These are phyloP conservation scores for Monosporascus sp. DNA, from an alignment of 2,329 filamentous ascomycete genomes.

Conservation along the genomic window DNA sequence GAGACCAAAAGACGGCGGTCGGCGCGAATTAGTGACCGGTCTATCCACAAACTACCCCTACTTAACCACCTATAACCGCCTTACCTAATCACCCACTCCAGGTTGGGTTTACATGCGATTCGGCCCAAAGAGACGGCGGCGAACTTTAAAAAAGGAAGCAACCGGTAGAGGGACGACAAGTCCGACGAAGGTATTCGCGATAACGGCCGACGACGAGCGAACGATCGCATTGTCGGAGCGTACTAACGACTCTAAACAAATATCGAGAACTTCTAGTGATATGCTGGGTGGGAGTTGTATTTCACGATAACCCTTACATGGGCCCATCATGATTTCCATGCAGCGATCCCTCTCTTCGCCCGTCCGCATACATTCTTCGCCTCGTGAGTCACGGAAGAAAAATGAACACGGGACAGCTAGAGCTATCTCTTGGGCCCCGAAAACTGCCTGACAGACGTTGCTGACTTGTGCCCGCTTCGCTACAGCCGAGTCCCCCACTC, in stretches of 20 bases:
- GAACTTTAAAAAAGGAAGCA: too few relatives aligned
- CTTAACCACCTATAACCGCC: not conserved
- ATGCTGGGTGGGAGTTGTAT: slow-evolving; percentile 30
- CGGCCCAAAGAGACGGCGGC: too few relatives aligned
- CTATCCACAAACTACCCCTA: not conserved
- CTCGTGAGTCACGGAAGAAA: slow-evolving; percentile 47
- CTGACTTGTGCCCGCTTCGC: slow-evolving; percentile 16
- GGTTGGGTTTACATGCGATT: too few relatives aligned
- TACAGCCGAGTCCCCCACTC: slow-evolving; percentile 47
- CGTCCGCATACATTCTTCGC: slow-evolving; percentile 51
- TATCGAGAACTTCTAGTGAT: slow-evolving; percentile 13
- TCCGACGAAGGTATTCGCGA: too few relatives aligned
- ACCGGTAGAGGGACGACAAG: too few relatives aligned
- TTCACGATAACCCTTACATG: slow-evolving; percentile 31
- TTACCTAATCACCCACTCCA: too few relatives aligned
- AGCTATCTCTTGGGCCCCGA: slow-evolving; percentile 7
- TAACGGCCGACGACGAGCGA: slow-evolving; percentile 5
- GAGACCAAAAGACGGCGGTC: not conserved
- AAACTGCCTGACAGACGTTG: slow-evolving; percentile 5
- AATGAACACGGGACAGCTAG: not conserved
- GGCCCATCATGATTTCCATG: slow-evolving; percentile 56
- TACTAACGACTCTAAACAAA: not conserved
- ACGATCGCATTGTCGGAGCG: slow-evolving; percentile 5
- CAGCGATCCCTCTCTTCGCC: slow-evolving; percentile 59
- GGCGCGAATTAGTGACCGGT: not conserved